Conservation (phyloP, 345 rosid species). For the Hibiscus mutabilis region DNA sequence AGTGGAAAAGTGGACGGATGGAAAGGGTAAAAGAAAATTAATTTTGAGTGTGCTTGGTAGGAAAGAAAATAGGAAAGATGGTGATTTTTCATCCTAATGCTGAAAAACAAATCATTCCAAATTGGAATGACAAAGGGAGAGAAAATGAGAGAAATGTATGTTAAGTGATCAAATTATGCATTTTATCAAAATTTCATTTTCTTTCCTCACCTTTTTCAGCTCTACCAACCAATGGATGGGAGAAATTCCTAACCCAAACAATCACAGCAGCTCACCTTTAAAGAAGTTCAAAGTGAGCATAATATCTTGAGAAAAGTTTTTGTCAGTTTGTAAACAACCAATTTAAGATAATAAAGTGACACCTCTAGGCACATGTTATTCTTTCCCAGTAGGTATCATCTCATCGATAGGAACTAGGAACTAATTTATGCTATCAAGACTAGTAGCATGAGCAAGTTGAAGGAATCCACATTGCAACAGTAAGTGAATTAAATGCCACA, state of each 20-base stretch:
- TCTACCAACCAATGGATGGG: neutral
- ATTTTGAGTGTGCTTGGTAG: too few species aligned
- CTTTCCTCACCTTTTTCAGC: too few species aligned
- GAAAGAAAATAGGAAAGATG: too few species aligned
- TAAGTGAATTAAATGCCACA: slow-evolving; percentile 15
- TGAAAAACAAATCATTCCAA: too few species aligned
- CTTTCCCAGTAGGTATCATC: neutral
- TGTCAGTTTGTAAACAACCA: neutral
- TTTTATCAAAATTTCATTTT: too few species aligned
- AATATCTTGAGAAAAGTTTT: neutral
- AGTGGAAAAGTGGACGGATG: too few species aligned
- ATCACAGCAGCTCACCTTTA: neutral
- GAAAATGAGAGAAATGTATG: too few species aligned
- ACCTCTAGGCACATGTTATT: neutral
- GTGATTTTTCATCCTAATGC: too few species aligned
- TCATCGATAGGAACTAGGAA: neutral
- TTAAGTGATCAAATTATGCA: too few species aligned
- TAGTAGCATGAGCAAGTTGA: slow-evolving; percentile 2
- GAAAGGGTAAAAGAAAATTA: too few species aligned
- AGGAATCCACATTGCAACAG: neutral
- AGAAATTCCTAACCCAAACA: neutral
- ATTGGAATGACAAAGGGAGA: too few species aligned
- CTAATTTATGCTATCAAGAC: neutral
- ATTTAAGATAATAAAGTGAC: neutral
- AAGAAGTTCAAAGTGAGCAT: neutral